These are phyloP conservation scores for Penicillium sp. DNA, from an alignment of 2,329 filamentous ascomycete genomes.

Conservation along the genomic window DNA sequence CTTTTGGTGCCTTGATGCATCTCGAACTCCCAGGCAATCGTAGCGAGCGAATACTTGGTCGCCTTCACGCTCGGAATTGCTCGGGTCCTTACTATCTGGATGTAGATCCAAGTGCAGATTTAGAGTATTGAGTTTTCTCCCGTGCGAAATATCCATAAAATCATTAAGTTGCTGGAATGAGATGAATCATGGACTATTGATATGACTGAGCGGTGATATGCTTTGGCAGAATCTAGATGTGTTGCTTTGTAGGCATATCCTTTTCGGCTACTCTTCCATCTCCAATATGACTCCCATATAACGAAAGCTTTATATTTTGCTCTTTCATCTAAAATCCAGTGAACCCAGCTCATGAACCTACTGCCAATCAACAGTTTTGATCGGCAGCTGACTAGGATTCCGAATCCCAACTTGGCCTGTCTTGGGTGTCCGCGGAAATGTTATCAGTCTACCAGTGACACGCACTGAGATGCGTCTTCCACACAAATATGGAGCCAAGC, in stretches of 20 bases:
- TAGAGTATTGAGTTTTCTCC: constrained; percentile 7
- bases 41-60: not conserved
- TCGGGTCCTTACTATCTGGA: constrained; percentile 20
- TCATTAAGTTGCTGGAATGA: not conserved
- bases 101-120: constrained; percentile 20
- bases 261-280: not conserved
- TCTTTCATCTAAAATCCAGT: not conserved
- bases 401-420: not conserved
- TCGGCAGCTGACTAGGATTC: not conserved
- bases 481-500: not conserved
- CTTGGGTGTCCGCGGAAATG: not conserved
- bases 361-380: not conserved
- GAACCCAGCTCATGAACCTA: not conserved
- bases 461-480: not conserved
- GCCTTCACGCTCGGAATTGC: constrained; percentile 1
- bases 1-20: constrained; percentile 16
- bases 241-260: not conserved
- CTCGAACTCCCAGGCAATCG: constrained; percentile 1
- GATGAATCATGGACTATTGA: not conserved
- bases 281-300: not conserved
- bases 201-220: not conserved
- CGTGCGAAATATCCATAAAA: not conserved
- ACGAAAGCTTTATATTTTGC: not conserved
- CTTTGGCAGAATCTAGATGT: not conserved
- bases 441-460: not conserved